These are phyloP conservation scores for Annulohypoxylon bovei DNA, from an alignment of 495 filamentous ascomycete genomes.

Conservation along the genomic window DNA sequence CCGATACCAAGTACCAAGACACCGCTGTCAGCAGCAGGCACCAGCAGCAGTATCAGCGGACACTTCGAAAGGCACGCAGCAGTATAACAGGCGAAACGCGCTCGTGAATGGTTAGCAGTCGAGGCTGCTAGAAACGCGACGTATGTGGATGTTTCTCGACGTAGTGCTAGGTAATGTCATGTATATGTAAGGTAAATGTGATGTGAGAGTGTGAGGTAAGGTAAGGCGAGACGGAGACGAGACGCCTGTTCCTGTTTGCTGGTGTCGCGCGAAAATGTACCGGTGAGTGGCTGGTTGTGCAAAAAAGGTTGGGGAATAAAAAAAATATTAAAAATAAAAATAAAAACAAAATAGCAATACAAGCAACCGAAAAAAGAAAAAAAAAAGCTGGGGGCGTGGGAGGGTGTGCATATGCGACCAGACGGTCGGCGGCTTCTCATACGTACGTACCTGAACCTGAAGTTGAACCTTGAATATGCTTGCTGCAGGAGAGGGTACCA, in stretches of 20 bases:
- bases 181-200: background rate
- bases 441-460: conserved; percentile 44
- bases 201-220: background rate
- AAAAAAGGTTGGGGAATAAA: conserved; percentile 21
- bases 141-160: conserved; percentile 6
- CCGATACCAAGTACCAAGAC: background rate
- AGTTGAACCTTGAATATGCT: conserved; percentile 31
- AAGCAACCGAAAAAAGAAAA: background rate
- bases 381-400: conserved; percentile 21
- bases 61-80: background rate
- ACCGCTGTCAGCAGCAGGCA: conserved; percentile 9
- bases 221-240: conserved; percentile 11
- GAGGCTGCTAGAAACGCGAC: conserved; percentile 1
- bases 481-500: conserved; percentile 40
- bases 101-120: background rate
- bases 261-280: conserved; percentile 36
- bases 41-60: background rate
- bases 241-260: conserved; percentile 24
- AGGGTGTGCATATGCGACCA: conserved; percentile 41
- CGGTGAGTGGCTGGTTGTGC: conserved; percentile 12
- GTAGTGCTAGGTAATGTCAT: background rate
- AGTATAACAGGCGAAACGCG: background rate
- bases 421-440: conserved; percentile 41
- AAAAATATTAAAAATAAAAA: conserved; percentile 30
- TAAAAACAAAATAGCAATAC: conserved; percentile 12